Conservation (phyloP, 495 filamentous ascomycete genomes). For the Ascobolus immersus region DNA sequence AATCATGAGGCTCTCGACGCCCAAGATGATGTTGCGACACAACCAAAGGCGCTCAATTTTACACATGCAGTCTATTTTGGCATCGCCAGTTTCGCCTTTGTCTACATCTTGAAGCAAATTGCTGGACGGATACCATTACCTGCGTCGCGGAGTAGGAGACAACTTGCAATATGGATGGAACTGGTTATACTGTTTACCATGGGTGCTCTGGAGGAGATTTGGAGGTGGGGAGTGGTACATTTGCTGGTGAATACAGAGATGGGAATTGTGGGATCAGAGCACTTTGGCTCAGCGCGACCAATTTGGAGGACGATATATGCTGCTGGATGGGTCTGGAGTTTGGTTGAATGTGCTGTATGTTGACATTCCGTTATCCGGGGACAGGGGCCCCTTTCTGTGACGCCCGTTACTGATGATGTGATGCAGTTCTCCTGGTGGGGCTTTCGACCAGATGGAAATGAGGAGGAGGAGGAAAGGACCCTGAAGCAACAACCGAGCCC, state of each 20-base stretch:
- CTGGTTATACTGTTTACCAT: slow-evolving; percentile 11
- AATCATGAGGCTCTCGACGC: neutral
- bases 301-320: slow-evolving; percentile 15
- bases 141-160: slow-evolving; percentile 10
- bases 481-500: slow-evolving; percentile 3
- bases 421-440: slow-evolving; percentile 9
- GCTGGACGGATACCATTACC: slow-evolving; percentile 13
- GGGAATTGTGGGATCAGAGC: slow-evolving; percentile 9
- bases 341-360: slow-evolving; percentile 14
- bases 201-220: slow-evolving; percentile 13
- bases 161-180: slow-evolving; percentile 10
- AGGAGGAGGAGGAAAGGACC: slow-evolving; percentile 8
- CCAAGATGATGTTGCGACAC: slow-evolving; percentile 3
- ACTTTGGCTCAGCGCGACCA: neutral
- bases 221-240: slow-evolving; percentile 14
- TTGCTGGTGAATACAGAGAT: slow-evolving; percentile 10
- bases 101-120: slow-evolving; percentile 12
- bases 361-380: slow-evolving; percentile 7
- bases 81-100: slow-evolving; percentile 12
- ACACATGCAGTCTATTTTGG: slow-evolving; percentile 13
- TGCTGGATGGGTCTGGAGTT: slow-evolving; percentile 16
- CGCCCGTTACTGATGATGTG: neutral
- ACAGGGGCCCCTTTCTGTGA: slow-evolving; percentile 2
- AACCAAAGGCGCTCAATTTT: too few relatives aligned
- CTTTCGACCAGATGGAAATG: slow-evolving; percentile 3